phyloP scores from a whole-genome alignment of 106 monocot genomes.

The Acorus gramineus region DNA sequence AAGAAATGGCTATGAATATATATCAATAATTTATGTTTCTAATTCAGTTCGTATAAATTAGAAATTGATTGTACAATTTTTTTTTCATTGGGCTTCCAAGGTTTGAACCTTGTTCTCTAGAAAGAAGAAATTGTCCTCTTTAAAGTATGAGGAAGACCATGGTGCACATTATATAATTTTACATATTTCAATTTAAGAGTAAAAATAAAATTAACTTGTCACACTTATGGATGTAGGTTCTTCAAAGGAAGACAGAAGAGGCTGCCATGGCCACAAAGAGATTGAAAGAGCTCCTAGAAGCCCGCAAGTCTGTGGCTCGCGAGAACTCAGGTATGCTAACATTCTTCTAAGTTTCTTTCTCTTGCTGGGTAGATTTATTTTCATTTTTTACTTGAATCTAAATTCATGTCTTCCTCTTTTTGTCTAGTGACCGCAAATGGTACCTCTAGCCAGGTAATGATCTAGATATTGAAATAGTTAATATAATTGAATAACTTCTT shows the following conservation, averaged over 20 bases:
- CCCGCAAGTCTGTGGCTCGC: constrained; percentile 61
- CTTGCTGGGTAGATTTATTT: neutral
- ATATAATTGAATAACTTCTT: too few relatives aligned
- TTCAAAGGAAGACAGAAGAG: constrained; percentile 96
- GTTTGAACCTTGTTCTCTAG: too few relatives aligned
- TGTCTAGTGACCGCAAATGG: constrained; percentile 56
- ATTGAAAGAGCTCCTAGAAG: constrained; percentile 86
- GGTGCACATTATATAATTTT: neutral
- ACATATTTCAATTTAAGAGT: neutral
- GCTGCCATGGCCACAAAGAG: constrained; percentile 95
- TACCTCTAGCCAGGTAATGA: constrained; percentile 38
- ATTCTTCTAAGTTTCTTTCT: neutral
- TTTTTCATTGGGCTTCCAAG: too few relatives aligned
- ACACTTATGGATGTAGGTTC: constrained; percentile 38
- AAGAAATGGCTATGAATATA: too few relatives aligned
- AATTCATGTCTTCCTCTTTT: constrained; percentile 6
- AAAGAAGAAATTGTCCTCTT: too few relatives aligned
- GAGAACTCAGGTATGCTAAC: constrained; percentile 50
- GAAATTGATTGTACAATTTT: too few relatives aligned
- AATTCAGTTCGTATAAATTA: too few relatives aligned
- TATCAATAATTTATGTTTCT: too few relatives aligned
- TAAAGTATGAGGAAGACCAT: too few relatives aligned
- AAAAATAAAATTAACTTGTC: too few relatives aligned
- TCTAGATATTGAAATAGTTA: too few relatives aligned
- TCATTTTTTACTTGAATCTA: neutral